Conservation (phyloP, 78 protist genomes). For the Dictyostelium intermedium region DNA sequence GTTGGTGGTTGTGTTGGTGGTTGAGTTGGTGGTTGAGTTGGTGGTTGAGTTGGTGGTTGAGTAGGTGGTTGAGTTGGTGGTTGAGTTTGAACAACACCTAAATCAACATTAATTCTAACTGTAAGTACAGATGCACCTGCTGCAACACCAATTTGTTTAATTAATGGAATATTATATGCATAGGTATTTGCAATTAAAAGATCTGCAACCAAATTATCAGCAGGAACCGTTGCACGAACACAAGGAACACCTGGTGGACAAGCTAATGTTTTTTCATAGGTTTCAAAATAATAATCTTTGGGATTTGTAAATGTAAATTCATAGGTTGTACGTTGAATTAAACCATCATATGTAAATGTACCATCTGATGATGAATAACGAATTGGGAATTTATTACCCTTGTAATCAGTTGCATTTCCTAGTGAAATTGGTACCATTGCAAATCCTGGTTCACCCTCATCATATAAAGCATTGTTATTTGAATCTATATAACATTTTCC, state of each 20-base stretch:
- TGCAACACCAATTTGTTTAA: neutral
- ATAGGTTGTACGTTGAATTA: neutral
- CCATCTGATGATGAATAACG: neutral
- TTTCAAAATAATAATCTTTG: constrained; percentile 5
- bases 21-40: neutral
- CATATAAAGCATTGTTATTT: neutral
- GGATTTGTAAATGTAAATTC: neutral
- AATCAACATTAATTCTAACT: constrained; percentile 4
- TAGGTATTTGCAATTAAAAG: constrained; percentile 7
- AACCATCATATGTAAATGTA: neutral
- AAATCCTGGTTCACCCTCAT: constrained; percentile 51
- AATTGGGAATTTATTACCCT: neutral
- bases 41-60: constrained; percentile 12
- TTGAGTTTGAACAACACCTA: neutral
- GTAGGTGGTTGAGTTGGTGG: constrained; percentile 33
- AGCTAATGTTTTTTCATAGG: neutral
- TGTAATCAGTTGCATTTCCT: neutral
- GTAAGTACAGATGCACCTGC: neutral
- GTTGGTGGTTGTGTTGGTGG: neutral
- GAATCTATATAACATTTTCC: constrained; percentile 7
- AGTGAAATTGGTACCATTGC: neutral
- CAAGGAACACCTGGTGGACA: neutral
- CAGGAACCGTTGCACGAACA: neutral
- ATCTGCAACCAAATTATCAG: neutral
- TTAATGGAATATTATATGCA: constrained; percentile 19